phyloP scores from a whole-genome alignment of 768 basidiomycete genomes.

The Clavaria fumosa region DNA sequence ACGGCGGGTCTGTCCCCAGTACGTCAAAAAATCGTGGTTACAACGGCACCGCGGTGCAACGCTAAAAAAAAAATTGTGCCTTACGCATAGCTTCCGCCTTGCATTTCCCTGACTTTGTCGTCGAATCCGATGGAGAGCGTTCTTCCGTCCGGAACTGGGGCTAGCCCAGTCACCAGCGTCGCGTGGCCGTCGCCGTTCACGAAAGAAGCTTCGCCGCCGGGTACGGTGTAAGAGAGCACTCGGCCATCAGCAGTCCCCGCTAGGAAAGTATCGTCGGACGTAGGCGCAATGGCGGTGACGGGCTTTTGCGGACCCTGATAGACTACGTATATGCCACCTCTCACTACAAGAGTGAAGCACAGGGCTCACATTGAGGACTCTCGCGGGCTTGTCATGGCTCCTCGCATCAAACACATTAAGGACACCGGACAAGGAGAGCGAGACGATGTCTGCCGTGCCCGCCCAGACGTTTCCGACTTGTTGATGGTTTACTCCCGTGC shows the following conservation, averaged over 20 bases:
- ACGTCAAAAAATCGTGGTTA: neutral
- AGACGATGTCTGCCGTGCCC: constrained; percentile 53
- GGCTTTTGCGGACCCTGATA: constrained; percentile 66
- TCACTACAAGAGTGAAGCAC: no score
- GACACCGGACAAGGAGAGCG: constrained; percentile 68
- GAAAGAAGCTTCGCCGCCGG: constrained; percentile 27
- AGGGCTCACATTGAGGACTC: constrained; percentile 40
- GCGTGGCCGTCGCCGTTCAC: constrained; percentile 56
- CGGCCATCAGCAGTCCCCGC: constrained; percentile 74
- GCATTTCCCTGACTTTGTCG: constrained; percentile 58
- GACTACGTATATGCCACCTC: no score
- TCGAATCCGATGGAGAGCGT: constrained; percentile 70
- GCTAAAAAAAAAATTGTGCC: constrained; percentile 14
- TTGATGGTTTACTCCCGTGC: constrained; percentile 60
- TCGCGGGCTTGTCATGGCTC: constrained; percentile 39
- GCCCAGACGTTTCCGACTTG: constrained; percentile 87
- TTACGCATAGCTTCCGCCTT: constrained; percentile 32
- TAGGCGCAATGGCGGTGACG: constrained; percentile 46
- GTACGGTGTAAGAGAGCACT: constrained; percentile 42
- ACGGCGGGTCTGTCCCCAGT: constrained; percentile 28
- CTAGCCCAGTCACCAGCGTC: constrained; percentile 51
- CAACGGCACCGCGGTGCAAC: neutral
- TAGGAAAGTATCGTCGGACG: constrained; percentile 47
- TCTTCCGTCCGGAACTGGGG: constrained; percentile 29
- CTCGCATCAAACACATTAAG: constrained; percentile 75